phyloP scores from a whole-genome alignment of 257 asterid genomes.

The Solanum pennellii region DNA sequence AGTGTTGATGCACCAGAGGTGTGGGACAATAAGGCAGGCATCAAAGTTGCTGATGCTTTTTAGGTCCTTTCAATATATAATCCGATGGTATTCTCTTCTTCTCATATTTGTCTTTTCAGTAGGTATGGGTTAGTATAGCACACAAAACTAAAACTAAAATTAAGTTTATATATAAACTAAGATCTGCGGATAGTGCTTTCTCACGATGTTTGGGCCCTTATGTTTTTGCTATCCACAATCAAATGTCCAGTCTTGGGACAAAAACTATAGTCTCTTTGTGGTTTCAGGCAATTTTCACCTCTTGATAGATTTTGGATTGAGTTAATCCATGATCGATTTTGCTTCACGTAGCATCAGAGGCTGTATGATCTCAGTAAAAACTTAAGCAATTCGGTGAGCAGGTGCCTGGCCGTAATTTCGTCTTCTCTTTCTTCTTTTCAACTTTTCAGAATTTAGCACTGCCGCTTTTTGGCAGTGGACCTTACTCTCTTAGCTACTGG shows the following conservation, averaged over 20 bases:
- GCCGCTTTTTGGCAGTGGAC: not conserved
- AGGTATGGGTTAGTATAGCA: not conserved
- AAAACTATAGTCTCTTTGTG: not conserved
- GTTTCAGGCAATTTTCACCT: not conserved
- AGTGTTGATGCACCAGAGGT: slow-evolving; percentile 59
- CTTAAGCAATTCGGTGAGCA: not conserved
- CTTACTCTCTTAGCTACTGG: not conserved
- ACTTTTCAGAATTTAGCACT: not conserved
- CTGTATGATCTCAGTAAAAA: not conserved
- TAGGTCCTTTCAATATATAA: slow-evolving; percentile 16
- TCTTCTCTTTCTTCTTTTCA: not conserved
- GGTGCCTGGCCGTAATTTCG: not conserved
- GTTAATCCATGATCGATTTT: not conserved
- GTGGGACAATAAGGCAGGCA: slow-evolving; percentile 75
- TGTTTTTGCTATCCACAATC: not conserved
- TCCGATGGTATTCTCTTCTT: slow-evolving; percentile 19
- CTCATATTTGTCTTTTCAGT: not conserved
- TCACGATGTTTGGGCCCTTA: not conserved
- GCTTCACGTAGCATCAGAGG: not conserved
- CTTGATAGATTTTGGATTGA: not conserved
- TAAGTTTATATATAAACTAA: not conserved
- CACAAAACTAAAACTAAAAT: not conserved
- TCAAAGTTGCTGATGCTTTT: slow-evolving; percentile 44
- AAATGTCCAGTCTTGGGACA: not conserved
- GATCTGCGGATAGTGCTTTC: not conserved